Evolutionary conservation across 495 filamentous ascomycete species (phyloP).

Genomic region (Bathelium albidoporum): DNA sequence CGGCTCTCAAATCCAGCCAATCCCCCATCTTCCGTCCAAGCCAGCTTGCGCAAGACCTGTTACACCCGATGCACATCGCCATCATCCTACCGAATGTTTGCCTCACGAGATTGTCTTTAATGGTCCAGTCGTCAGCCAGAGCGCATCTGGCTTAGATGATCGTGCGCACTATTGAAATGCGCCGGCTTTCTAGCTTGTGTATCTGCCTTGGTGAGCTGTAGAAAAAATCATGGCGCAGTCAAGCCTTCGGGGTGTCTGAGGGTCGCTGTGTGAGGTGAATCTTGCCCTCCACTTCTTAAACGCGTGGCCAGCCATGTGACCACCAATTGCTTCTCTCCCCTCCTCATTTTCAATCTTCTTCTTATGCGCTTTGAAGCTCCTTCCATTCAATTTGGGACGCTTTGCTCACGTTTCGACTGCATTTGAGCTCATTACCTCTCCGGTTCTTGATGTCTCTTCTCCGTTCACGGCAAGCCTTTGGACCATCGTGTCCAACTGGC

Average conservation of each 20-base stretch:
- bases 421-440: background rate
- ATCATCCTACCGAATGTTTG: background rate
- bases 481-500: background rate
- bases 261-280: background rate
- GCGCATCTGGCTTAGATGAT: background rate
- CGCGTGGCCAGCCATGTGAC: background rate
- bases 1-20: background rate
- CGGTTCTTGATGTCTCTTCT: background rate
- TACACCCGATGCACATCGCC: background rate
- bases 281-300: background rate
- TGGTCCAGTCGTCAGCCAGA: background rate
- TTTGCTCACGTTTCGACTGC: background rate
- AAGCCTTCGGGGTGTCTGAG: background rate
- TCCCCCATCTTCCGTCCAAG: background rate
- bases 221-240: background rate
- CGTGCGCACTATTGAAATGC: background rate
- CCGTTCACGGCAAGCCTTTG: background rate
- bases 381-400: background rate
- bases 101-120: background rate
- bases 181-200: background rate
- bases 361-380: background rate
- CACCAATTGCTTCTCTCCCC: background rate
- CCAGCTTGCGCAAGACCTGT: background rate
- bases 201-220: background rate
- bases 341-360: background rate